Conservation (phyloP, 768 basidiomycete species). For the Jaapia argillacea region DNA sequence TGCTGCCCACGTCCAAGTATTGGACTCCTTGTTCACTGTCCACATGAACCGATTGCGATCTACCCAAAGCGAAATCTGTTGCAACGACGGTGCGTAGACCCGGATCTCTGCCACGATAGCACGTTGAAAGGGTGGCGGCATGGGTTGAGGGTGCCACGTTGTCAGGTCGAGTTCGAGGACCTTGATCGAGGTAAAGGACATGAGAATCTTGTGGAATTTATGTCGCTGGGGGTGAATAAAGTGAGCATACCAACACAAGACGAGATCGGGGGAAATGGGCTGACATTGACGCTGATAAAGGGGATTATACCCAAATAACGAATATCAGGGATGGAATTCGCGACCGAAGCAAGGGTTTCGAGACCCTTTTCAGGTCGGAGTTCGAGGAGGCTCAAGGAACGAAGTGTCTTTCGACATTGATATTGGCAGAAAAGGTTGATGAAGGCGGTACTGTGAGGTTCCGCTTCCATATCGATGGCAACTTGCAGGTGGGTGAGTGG, state of each 20-base stretch:
- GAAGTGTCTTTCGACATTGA: slow-evolving; percentile 21
- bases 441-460: slow-evolving; percentile 10
- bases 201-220: slow-evolving; percentile 22
- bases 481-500: slow-evolving; percentile 38
- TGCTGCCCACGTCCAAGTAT: slow-evolving; percentile 6
- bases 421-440: background rate
- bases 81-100: slow-evolving; percentile 25
- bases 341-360: slow-evolving; percentile 21
- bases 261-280: slow-evolving; percentile 5
- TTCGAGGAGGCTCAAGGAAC: slow-evolving; percentile 25
- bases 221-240: slow-evolving; percentile 15
- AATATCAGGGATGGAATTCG: slow-evolving; percentile 22
- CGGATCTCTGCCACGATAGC: slow-evolving; percentile 28
- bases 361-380: slow-evolving; percentile 21
- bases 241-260: slow-evolving; percentile 1
- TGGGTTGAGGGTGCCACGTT: slow-evolving; percentile 22
- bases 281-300: slow-evolving; percentile 23
- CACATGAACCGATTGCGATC: slow-evolving; percentile 14
- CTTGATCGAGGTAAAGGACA: slow-evolving; percentile 22
- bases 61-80: slow-evolving; percentile 24
- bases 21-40: slow-evolving; percentile 11
- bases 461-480: slow-evolving; percentile 14
- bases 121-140: slow-evolving; percentile 22
- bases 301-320: slow-evolving; percentile 29
- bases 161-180: slow-evolving; percentile 27